These are phyloP conservation scores for Tagetes erecta DNA, from an alignment of 129 eudicot species.

Conservation along the genomic window DNA sequence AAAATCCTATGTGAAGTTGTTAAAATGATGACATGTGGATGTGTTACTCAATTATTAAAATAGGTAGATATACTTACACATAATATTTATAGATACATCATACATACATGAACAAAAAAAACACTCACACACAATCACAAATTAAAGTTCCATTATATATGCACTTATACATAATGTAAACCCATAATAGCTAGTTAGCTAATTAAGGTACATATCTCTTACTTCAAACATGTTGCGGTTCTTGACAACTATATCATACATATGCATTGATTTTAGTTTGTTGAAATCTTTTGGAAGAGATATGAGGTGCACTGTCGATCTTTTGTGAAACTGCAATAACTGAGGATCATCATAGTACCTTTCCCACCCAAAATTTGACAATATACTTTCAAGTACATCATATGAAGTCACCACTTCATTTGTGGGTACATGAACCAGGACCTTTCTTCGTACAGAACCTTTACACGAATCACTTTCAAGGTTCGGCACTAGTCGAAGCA, in stretches of 20 bases:
- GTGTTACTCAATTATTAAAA: no score
- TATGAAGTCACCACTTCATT: conserved; percentile 76
- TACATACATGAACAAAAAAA: no score
- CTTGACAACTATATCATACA: conserved; percentile 89
- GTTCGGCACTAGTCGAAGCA: conserved; percentile 73
- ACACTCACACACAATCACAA: not conserved
- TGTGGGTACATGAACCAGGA: conserved; percentile 55
- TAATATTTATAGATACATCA: no score
- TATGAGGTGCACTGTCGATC: conserved; percentile 1
- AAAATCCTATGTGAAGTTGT: no score
- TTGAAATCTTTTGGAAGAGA: conserved; percentile 43
- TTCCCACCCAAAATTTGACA: conserved; percentile 73
- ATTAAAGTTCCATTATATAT: no score
- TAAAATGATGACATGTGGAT: no score
- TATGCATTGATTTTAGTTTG: conserved; percentile 84
- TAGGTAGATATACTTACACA: no score
- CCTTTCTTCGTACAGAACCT: conserved; percentile 44
- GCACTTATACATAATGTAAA: no score
- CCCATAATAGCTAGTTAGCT: not conserved
- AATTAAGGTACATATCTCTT: conserved; percentile 38
- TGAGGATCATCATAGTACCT: conserved; percentile 78
- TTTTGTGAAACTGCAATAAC: conserved; percentile 7
- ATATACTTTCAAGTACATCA: conserved; percentile 48
- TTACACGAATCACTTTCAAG: conserved; percentile 57
- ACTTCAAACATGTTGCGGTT: conserved; percentile 88